A percentile compares a stretch with the other conserved stretches of the same genome.
phyloP scores from a whole-genome alignment of 768 basidiomycete species.

The Russula brevipes region DNA sequence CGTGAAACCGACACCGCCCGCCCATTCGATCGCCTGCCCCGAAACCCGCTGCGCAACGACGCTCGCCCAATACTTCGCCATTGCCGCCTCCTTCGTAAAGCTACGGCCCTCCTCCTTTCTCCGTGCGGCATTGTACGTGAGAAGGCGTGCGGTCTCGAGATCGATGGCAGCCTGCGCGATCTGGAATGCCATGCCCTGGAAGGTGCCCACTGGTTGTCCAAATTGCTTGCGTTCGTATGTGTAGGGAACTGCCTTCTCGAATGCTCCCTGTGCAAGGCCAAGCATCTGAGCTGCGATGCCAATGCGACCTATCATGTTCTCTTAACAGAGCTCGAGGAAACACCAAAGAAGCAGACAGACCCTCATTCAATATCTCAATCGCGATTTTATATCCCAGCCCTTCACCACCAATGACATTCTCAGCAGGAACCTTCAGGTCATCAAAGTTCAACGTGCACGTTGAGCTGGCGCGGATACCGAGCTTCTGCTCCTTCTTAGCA shows the following conservation, averaged over 20 bases:
- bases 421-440: slow-evolving; percentile 77
- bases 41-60: slow-evolving; percentile 84
- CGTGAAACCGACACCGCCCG: slow-evolving; percentile 89
- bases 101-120: slow-evolving; percentile 83
- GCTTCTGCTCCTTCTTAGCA: slow-evolving; percentile 98
- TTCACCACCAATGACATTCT: slow-evolving; percentile 88
- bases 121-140: slow-evolving; percentile 96
- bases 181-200: slow-evolving; percentile 96
- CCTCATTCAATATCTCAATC: slow-evolving; percentile 95
- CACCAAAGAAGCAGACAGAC: slow-evolving; percentile 30
- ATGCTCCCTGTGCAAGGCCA: slow-evolving; percentile 95
- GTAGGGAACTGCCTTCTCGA: slow-evolving; percentile 92
- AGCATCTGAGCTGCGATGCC: slow-evolving; percentile 99
- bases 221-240: slow-evolving; percentile 94
- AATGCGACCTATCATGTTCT: slow-evolving; percentile 57
- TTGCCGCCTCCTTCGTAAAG: slow-evolving; percentile 93
- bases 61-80: slow-evolving; percentile 94
- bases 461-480: slow-evolving; percentile 93
- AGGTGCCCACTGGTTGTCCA: slow-evolving; percentile 86
- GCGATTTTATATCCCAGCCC: slow-evolving; percentile 97
- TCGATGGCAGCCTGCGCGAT: slow-evolving; percentile 87
- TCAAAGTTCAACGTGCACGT: slow-evolving; percentile 95
- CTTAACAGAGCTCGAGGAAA: background rate
- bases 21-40: slow-evolving; percentile 93
- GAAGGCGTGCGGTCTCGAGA: slow-evolving; percentile 81